These are phyloP conservation scores for Xanthoconium stramineum DNA, from an alignment of 768 basidiomycete genomes.

Conservation along the genomic window DNA sequence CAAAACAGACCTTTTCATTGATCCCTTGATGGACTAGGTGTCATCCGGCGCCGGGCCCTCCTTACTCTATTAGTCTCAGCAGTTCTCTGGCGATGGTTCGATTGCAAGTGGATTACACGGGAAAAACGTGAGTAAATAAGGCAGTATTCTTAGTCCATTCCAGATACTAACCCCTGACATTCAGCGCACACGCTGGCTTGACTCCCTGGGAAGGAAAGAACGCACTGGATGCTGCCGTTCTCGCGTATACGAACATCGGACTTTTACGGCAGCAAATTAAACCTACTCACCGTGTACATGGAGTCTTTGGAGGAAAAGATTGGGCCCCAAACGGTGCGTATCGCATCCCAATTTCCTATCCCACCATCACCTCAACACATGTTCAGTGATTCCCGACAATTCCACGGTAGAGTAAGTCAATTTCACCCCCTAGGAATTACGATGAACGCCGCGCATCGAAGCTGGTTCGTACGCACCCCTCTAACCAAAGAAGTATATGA, in stretches of 20 bases:
- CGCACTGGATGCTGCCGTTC: slow-evolving; percentile 82
- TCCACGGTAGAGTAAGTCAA: slow-evolving; percentile 60
- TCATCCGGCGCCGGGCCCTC: slow-evolving; percentile 77
- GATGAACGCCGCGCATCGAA: slow-evolving; percentile 19
- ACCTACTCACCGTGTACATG: slow-evolving; percentile 77
- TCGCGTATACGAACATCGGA: slow-evolving; percentile 77
- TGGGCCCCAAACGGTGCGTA: slow-evolving; percentile 70
- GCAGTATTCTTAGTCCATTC: neutral
- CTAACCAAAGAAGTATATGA: slow-evolving; percentile 57
- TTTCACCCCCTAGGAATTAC: neutral
- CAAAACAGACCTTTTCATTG: neutral
- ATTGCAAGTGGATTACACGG: slow-evolving; percentile 61
- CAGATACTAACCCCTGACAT: neutral
- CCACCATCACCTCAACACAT: neutral
- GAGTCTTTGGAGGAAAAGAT: slow-evolving; percentile 70
- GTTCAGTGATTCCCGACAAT: slow-evolving; percentile 78
- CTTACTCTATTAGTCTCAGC: slow-evolving; percentile 61
- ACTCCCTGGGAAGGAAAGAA: slow-evolving; percentile 86
- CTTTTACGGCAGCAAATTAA: slow-evolving; percentile 78
- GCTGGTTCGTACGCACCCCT: slow-evolving; percentile 74
- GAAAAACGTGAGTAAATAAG: slow-evolving; percentile 57
- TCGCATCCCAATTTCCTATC: neutral
- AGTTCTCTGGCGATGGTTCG: slow-evolving; percentile 62
- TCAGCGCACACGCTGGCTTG: slow-evolving; percentile 71
- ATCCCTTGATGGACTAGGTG: slow-evolving; percentile 46